Conservation (phyloP, 371 early-diverging fungal species). For the Haplosporangium sp. region DNA sequence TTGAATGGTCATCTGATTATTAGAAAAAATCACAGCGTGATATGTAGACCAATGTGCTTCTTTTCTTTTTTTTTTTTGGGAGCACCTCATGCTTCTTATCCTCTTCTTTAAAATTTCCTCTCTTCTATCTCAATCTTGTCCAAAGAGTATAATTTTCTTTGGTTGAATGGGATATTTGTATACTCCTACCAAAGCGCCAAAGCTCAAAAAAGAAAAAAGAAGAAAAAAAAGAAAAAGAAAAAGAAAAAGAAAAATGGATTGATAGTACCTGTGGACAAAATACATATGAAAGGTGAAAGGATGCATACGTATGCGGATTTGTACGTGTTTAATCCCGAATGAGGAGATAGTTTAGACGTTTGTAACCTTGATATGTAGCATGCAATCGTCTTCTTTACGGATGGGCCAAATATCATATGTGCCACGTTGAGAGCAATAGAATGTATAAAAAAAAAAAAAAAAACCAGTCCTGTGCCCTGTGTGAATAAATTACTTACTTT, state of each 20-base stretch:
- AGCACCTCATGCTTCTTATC: neutral
- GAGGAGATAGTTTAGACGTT: constrained; percentile 3
- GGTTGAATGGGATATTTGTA: neutral
- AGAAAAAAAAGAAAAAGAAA: too few species aligned
- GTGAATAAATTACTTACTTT: constrained; percentile 30
- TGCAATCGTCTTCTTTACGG: neutral
- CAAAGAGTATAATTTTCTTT: neutral
- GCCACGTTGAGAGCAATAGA: constrained; percentile 12
- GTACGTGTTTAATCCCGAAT: neutral
- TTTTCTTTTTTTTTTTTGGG: neutral
- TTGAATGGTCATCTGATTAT: neutral
- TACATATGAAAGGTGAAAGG: neutral
- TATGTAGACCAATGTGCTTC: neutral
- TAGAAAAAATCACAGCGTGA: neutral
- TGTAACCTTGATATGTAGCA: neutral
- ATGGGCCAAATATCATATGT: constrained; percentile 9
- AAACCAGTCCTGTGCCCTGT: constrained; percentile 2
- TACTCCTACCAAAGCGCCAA: too few species aligned
- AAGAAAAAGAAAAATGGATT: too few species aligned
- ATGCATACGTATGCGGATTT: neutral
- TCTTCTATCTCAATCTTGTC: too few species aligned
- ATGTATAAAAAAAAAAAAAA: neutral
- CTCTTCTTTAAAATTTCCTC: neutral
- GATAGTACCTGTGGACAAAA: neutral
- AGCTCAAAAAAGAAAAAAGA: too few species aligned